phyloP scores from a whole-genome alignment of 2,329 filamentous ascomycete species.

The Aspergillus terreus region DNA sequence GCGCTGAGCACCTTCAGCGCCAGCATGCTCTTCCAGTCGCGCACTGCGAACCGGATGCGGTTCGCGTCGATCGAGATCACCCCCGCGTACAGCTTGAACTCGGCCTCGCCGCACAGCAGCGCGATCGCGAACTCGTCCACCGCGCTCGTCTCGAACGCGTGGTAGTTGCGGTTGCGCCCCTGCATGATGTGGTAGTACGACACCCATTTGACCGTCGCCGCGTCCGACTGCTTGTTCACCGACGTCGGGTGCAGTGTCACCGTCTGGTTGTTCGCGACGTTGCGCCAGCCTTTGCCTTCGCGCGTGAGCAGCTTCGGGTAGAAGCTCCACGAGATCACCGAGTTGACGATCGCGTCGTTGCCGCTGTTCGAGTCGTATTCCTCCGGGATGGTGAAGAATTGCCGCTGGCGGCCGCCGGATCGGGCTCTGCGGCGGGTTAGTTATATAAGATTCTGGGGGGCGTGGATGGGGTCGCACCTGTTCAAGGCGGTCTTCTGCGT shows the following conservation, averaged over 20 bases:
- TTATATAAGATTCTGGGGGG: background rate
- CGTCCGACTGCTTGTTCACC: conserved; percentile 68
- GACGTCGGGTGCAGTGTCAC: conserved; percentile 85
- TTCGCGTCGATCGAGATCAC: conserved; percentile 86
- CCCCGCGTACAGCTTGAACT: conserved; percentile 85
- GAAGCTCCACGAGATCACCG: conserved; percentile 89
- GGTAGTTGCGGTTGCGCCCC: conserved; percentile 71
- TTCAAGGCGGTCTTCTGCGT: conserved; percentile 69
- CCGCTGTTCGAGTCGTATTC: conserved; percentile 71
- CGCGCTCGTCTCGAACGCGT: conserved; percentile 83
- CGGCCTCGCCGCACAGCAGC: conserved; percentile 81
- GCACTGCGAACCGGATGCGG: conserved; percentile 74
- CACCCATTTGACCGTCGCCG: conserved; percentile 63
- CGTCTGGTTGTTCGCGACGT: conserved; percentile 86
- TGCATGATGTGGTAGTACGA: conserved; percentile 99
- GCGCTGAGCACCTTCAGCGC: conserved; percentile 78
- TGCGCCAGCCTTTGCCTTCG: conserved; percentile 83
- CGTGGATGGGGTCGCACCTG: conserved; percentile 41
- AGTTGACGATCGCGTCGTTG: conserved; percentile 73
- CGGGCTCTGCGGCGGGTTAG: conserved; percentile 45
- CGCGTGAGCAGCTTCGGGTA: conserved; percentile 87
- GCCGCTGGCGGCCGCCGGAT: conserved; percentile 61
- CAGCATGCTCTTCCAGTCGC: conserved; percentile 86
- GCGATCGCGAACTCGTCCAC: conserved; percentile 79
- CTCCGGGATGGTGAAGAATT: conserved; percentile 80